A percentile compares a stretch with the other conserved stretches of the same genome.
phyloP scores from a whole-genome alignment of 2,329 filamentous ascomycete genomes.

The Sporothrix curviconia region DNA sequence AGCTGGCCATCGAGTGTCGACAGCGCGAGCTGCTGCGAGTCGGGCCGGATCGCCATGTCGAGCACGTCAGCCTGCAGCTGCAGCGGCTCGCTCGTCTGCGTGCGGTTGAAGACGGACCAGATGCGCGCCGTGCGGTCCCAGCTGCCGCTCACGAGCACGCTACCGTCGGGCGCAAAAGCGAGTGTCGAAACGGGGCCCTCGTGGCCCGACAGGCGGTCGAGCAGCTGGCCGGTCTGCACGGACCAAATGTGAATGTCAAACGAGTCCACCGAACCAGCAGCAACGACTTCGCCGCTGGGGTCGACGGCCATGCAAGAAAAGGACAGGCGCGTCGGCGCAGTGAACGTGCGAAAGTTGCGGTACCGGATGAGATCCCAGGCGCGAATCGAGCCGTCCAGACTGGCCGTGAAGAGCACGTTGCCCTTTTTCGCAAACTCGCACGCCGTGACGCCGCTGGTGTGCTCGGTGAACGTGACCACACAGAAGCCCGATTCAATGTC shows the following conservation, averaged over 20 bases:
- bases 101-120: slow-evolving; percentile 91
- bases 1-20: slow-evolving; percentile 90
- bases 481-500: slow-evolving; percentile 95
- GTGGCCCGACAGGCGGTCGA: slow-evolving; percentile 85
- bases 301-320: slow-evolving; percentile 97
- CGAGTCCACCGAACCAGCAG: slow-evolving; percentile 88
- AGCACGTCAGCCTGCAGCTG: slow-evolving; percentile 89
- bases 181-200: slow-evolving; percentile 88
- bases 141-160: slow-evolving; percentile 78
- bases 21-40: slow-evolving; percentile 83
- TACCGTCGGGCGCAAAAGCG: slow-evolving; percentile 81
- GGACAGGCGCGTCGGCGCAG: slow-evolving; percentile 80
- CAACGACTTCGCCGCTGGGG: slow-evolving; percentile 91
- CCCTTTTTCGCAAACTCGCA: slow-evolving; percentile 94
- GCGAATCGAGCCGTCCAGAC: slow-evolving; percentile 85
- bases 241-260: slow-evolving; percentile 99
- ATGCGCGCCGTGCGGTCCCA: slow-evolving; percentile 95
- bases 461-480: slow-evolving; percentile 95
- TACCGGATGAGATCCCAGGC: slow-evolving; percentile 96
- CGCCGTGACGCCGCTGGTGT: slow-evolving; percentile 86
- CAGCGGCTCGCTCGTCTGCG: slow-evolving; percentile 89
- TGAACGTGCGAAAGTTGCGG: slow-evolving; percentile 96
- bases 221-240: slow-evolving; percentile 90
- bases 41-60: slow-evolving; percentile 78
- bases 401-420: slow-evolving; percentile 92